Conservation (phyloP, 345 rosid species). For the Euclidium syriacum region DNA sequence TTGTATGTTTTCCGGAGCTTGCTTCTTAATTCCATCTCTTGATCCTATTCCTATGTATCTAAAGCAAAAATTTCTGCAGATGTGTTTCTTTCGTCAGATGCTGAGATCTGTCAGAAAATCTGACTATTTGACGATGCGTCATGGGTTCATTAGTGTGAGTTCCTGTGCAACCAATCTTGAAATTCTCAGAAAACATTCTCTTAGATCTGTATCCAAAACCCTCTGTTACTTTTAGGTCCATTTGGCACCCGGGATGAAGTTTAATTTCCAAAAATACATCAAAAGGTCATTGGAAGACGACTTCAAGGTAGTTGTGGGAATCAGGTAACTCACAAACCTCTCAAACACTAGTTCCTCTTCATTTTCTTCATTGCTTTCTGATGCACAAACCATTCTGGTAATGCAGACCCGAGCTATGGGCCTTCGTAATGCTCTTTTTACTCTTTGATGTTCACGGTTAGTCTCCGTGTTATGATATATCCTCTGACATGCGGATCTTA, state of each 20-base stretch:
- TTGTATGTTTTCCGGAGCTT: conserved; percentile 37
- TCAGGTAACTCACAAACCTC: conserved; percentile 42
- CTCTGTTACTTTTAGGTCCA: conserved; percentile 59
- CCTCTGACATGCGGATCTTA: background rate
- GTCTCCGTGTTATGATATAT: conserved; percentile 12
- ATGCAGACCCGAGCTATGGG: conserved; percentile 75
- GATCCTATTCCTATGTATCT: background rate
- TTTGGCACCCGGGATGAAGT: conserved; percentile 76
- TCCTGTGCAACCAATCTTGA: conserved; percentile 1
- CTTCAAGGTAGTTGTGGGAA: conserved; percentile 92
- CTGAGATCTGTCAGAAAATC: conserved; percentile 66
- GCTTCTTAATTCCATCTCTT: background rate
- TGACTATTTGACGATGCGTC: conserved; percentile 85
- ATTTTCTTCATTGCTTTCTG: background rate
- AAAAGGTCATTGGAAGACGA: conserved; percentile 90
- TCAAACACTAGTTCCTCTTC: background rate
- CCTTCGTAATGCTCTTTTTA: conserved; percentile 62
- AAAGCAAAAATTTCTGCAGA: conserved; percentile 30
- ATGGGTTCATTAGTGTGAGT: conserved; percentile 80
- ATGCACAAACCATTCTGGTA: conserved; percentile 2
- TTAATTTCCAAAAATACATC: conserved; percentile 89
- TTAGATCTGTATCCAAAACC: conserved; percentile 1
- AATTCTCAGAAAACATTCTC: background rate
- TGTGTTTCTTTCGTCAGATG: conserved; percentile 83
- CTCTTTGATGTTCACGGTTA: conserved; percentile 75